A percentile compares a stretch with the other conserved stretches of the same genome.
These are phyloP conservation scores for Xerocomus potaroensis DNA, from an alignment of 768 basidiomycete genomes.

Conservation along the genomic window DNA sequence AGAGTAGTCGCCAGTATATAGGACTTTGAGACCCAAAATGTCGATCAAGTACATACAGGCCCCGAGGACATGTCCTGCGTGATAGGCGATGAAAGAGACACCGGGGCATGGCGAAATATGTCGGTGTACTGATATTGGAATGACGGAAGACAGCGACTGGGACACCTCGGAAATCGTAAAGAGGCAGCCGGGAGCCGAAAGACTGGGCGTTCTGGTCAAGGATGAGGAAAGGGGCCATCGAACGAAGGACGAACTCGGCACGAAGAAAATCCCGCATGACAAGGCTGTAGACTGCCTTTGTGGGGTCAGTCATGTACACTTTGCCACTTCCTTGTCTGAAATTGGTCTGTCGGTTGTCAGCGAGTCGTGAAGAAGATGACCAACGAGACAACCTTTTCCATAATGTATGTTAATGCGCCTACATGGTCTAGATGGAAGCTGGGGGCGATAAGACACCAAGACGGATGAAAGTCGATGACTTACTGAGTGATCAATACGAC, in stretches of 20 bases:
- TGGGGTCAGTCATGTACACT: constrained; percentile 99
- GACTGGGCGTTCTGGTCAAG: constrained; percentile 23
- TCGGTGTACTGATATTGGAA: constrained; percentile 86
- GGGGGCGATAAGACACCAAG: not conserved
- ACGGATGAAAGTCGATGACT: constrained; percentile 27
- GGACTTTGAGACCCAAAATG: constrained; percentile 86
- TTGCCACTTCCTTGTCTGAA: constrained; percentile 94
- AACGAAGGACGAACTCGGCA: constrained; percentile 59
- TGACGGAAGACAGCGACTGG: constrained; percentile 76
- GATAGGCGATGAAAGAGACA: constrained; percentile 91
- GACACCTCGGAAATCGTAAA: constrained; percentile 75
- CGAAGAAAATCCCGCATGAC: constrained; percentile 98
- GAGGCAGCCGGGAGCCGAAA: constrained; percentile 68
- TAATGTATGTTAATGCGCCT: constrained; percentile 92
- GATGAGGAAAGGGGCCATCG: not conserved
- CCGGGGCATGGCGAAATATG: constrained; percentile 87
- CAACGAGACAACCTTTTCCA: constrained; percentile 70
- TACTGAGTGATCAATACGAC: constrained; percentile 93
- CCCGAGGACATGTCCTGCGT: constrained; percentile 94
- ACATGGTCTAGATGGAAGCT: constrained; percentile 98
- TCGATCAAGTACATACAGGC: constrained; percentile 98
- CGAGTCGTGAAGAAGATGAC: not conserved
- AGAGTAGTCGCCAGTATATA: constrained; percentile 98
- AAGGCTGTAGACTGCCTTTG: constrained; percentile 94
- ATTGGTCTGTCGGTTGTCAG: constrained; percentile 66